Evolutionary conservation across 163 green algal genomes (phyloP), one percentile per base, ranked within the genome.

Genomic region (Chlorella variabilis): DNA sequence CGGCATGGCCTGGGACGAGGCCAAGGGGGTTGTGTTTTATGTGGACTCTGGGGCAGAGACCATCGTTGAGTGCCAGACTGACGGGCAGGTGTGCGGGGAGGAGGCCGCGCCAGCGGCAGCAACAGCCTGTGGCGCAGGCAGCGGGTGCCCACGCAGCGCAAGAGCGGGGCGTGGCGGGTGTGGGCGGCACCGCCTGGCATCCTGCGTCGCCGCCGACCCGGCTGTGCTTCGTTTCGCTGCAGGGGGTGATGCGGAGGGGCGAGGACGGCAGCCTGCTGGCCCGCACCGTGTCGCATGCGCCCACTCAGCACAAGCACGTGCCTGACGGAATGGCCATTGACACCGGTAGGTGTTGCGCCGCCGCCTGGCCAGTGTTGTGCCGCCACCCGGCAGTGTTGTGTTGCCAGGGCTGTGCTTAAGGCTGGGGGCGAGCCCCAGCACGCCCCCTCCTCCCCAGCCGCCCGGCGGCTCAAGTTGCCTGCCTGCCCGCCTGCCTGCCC

Each of bases 241-340:
- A 70, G 66, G 77, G 51, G 5, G 34, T 49, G 23, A 41, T 56
- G 27, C 49, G 38, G 36, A 59, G 80, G 29, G 71, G 38, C n/a
- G 21, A 56, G 2, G 63, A 78, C 23, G 80, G 80, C 49, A 39
- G 41, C 33, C 80, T 85, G 62, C 21, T 54, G 29, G 71, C 23
- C 17, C 71, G 80, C 71, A 70, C 42, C 6, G 51, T 86, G 51
- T 36, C 33, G 27, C 45, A 58, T 62, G 42, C 34, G 1, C 59
- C 81, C 20, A 83, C 45, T 2, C 36, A 61, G 36, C 70, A 87
- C 31, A 82, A 80, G 49, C 58, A 79, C 2, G 80, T 90, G 49
- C 87, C 88, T 2, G 88, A 92, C 56, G 88, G 88, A 71, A 89
- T 91, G 75, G 89, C 88, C 13, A 88, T 92, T 33, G 88, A 92